Percentiles rank a stretch among this genome's conserved stretches.
Conservation (phyloP, 805 yeast species). For the Phaffomyces opuntiae region DNA sequence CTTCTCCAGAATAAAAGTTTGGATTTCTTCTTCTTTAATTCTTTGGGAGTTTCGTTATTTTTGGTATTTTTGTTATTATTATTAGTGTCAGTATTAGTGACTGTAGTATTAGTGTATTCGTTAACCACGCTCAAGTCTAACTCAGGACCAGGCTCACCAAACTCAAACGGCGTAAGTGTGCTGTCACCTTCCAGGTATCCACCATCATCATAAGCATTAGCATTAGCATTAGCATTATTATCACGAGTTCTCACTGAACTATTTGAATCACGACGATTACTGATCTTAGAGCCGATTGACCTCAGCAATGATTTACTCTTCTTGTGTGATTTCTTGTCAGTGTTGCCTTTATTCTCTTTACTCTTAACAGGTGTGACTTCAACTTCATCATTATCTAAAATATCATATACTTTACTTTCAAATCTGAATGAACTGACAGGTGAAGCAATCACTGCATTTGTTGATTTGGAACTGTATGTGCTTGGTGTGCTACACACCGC, state of each 20-base stretch:
- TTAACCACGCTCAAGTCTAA: slow-evolving; percentile 9
- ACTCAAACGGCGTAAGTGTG: slow-evolving; percentile 20
- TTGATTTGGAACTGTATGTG: slow-evolving; percentile 13
- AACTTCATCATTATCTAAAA: slow-evolving; percentile 17
- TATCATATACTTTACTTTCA: slow-evolving; percentile 32
- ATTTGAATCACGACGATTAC: slow-evolving; percentile 12
- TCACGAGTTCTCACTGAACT: no score
- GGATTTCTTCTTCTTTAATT: slow-evolving; percentile 1
- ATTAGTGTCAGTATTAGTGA: slow-evolving; percentile 56
- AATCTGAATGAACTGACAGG: slow-evolving; percentile 22
- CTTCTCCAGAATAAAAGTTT: no score
- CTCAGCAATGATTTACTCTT: slow-evolving; percentile 19
- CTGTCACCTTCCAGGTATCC: slow-evolving; percentile 12
- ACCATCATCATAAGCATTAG: no score
- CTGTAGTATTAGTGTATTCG: slow-evolving; percentile 14
- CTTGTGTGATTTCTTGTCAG: slow-evolving; percentile 10
- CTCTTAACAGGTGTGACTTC: background rate
- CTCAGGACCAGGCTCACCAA: slow-evolving; percentile 25
- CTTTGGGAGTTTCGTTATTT: slow-evolving; percentile 2
- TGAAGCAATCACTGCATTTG: slow-evolving; percentile 6
- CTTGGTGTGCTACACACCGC: slow-evolving; percentile 4
- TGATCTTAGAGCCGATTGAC: slow-evolving; percentile 12
- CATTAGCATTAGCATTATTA: no score
- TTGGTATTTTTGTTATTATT: slow-evolving; percentile 1
- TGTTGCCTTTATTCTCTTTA: background rate